A percentile compares a stretch with the other conserved stretches of the same genome.
These are phyloP conservation scores for Russula sp. DNA, from an alignment of 768 basidiomycete genomes.

Conservation along the genomic window DNA sequence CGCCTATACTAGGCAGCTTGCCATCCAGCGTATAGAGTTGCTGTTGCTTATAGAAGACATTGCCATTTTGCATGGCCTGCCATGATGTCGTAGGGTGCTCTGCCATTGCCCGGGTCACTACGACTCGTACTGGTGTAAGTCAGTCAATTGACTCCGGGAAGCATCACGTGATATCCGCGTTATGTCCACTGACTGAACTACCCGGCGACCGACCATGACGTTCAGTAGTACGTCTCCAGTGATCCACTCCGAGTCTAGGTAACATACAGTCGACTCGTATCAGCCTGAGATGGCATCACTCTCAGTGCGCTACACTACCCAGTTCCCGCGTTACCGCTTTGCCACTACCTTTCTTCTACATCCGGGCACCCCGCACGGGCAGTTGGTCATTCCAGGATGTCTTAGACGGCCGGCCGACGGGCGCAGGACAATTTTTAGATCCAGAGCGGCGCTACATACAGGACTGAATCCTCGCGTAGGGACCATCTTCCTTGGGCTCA, in stretches of 20 bases:
- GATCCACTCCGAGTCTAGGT: no score
- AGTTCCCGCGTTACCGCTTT: neutral
- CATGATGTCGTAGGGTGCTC: conserved; percentile 80
- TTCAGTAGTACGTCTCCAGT: no score
- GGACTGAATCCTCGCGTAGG: conserved; percentile 8
- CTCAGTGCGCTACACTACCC: neutral
- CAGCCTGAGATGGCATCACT: conserved; percentile 2
- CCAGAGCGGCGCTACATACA: neutral
- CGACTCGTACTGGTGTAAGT: no score
- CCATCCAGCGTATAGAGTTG: conserved; percentile 79
- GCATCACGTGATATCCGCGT: no score
- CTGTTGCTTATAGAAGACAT: conserved; percentile 81
- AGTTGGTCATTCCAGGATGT: neutral
- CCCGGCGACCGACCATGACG: no score
- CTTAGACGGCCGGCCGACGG: neutral
- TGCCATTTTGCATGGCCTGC: conserved; percentile 87
- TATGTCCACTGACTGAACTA: no score
- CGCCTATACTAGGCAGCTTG: conserved; percentile 68
- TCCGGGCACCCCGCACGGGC: neutral
- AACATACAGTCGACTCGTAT: no score
- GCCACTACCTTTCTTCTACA: neutral
- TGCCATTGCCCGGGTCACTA: conserved; percentile 31
- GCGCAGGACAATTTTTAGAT: conserved; percentile 7
- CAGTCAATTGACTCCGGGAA: no score
- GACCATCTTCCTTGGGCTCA: conserved; percentile 16